Evolutionary conservation across 768 basidiomycete genomes (phyloP), one percentile per base, ranked within the genome.

Genomic region (Suillus lakei): DNA sequence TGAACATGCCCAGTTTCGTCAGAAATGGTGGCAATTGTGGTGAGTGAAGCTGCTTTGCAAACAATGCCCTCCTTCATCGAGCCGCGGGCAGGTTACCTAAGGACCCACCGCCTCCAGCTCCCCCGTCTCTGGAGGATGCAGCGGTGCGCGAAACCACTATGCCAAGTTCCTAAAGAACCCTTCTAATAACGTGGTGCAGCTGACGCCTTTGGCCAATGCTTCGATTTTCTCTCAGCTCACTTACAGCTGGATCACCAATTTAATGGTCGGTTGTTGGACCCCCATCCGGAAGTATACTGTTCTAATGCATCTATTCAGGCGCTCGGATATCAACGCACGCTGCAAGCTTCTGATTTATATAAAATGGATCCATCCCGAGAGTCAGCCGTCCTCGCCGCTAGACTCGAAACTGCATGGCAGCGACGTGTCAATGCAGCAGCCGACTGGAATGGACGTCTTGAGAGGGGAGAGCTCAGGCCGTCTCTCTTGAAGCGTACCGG

Each of bases 291-390:
- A 34, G 26, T 15, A 43, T 51, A 28, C 18, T 38, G 18, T 23
- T 26, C 6, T 60, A 12, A 56, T 8, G 44, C 46, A 26, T 28
- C 6, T 32, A 41, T 34, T 26, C 44, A 86, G 85, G 78, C 80
- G 9, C 77, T 89, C 46, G 91, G 91, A 0, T 91, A 89, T 70
- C 88, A 91, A 71, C 81, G 91, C 36, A 88, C 90, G 1, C 80
- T 94, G 12, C 90, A 91, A 70, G 88, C 89, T 0, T 85, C 89
- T 1, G 92, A 94, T 76, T 76, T 93, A 18, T 92, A 90, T 89
- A 86, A 85, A 71, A 78, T 93, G 66, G 85, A 86, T 63, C 72
- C 79, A 4, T 70, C 80, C 5, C 82, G 83, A 34, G n/a, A n/a
- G n/a, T n/a, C n/a, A n/a, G n/a, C n/a, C n/a, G n/a, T n/a, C n/a